Percentiles rank a stretch among this genome's conserved stretches.
These are phyloP conservation scores for Geum urbanum DNA, from an alignment of 306 rosid genomes.

Conservation along the genomic window DNA sequence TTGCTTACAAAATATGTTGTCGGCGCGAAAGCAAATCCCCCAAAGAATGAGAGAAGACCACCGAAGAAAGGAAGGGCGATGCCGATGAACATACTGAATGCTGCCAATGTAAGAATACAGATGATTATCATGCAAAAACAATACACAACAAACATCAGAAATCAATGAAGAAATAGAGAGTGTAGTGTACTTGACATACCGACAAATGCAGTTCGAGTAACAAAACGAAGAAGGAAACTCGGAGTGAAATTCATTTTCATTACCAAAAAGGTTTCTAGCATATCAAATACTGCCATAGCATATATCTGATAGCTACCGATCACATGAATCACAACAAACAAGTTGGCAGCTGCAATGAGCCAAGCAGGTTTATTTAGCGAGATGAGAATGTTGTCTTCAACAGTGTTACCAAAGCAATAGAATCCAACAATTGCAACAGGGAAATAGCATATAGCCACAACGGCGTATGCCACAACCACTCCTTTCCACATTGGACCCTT, in stretches of 20 bases:
- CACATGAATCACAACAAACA: slow-evolving; percentile 59
- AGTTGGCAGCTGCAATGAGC: slow-evolving; percentile 69
- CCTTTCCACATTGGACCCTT: too few species aligned
- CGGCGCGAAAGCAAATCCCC: slow-evolving; percentile 86
- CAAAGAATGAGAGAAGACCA: slow-evolving; percentile 73
- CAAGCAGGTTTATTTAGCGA: slow-evolving; percentile 48
- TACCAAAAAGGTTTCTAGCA: slow-evolving; percentile 61
- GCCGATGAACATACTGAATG: slow-evolving; percentile 46
- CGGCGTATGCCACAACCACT: too few species aligned
- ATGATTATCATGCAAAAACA: background rate
- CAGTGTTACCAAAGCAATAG: slow-evolving; percentile 44
- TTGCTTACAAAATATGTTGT: slow-evolving; percentile 67
- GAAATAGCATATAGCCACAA: too few species aligned
- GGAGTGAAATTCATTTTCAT: slow-evolving; percentile 44
- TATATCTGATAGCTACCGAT: slow-evolving; percentile 34
- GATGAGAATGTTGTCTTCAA: slow-evolving; percentile 44
- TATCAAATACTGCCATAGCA: slow-evolving; percentile 80
- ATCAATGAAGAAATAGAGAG: too few species aligned
- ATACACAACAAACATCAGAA: too few species aligned
- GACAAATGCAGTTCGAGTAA: slow-evolving; percentile 44
- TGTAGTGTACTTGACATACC: slow-evolving; percentile 31
- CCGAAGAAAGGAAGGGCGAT: slow-evolving; percentile 73
- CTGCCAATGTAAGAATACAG: slow-evolving; percentile 29
- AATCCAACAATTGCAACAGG: slow-evolving; percentile 25
- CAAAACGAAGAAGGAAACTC: slow-evolving; percentile 44